Evolutionary conservation across 2,329 filamentous ascomycete genomes (phyloP).

Genomic region (Bipolaris victoriae): DNA sequence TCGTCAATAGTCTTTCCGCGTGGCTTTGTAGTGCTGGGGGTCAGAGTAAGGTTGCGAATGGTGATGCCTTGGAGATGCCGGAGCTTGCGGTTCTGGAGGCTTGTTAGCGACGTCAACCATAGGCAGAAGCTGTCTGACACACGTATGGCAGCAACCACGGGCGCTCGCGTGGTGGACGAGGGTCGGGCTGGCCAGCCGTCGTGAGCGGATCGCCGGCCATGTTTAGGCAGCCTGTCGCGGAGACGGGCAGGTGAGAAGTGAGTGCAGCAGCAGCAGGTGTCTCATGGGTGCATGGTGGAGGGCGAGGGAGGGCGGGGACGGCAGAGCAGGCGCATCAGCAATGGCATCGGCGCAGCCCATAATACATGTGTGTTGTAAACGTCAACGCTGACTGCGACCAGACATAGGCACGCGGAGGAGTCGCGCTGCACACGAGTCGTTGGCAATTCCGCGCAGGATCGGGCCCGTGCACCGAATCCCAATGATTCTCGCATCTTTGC

Average conservation of each 20-base stretch:
- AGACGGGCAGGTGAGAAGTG: not conserved
- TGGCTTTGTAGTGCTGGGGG: constrained; percentile 54
- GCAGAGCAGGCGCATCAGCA: constrained; percentile 7
- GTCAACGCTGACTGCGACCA: constrained; percentile 1
- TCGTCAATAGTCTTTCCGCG: constrained; percentile 74
- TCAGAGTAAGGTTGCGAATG: constrained; percentile 82
- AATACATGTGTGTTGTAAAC: constrained; percentile 5
- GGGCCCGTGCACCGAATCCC: constrained; percentile 14
- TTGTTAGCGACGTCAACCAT: not conserved
- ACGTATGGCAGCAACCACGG: constrained; percentile 50
- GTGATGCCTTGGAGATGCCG: constrained; percentile 87
- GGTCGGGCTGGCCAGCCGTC: constrained; percentile 17
- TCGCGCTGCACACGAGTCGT: constrained; percentile 16
- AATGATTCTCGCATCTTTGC: constrained; percentile 19
- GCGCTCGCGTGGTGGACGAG: constrained; percentile 39
- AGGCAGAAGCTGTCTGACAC: constrained; percentile 7
- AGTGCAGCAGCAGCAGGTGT: not conserved
- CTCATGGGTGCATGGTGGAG: constrained; percentile 14
- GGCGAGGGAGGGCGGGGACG: not conserved
- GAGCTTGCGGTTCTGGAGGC: constrained; percentile 76
- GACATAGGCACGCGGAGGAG: constrained; percentile 20
- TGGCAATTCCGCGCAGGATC: not conserved
- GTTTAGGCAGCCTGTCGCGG: constrained; percentile 23
- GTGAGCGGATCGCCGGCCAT: constrained; percentile 31
- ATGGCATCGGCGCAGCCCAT: constrained; percentile 18